Conservation (phyloP, 164 flowering plant genomes). For the Taxillus chinensis region DNA sequence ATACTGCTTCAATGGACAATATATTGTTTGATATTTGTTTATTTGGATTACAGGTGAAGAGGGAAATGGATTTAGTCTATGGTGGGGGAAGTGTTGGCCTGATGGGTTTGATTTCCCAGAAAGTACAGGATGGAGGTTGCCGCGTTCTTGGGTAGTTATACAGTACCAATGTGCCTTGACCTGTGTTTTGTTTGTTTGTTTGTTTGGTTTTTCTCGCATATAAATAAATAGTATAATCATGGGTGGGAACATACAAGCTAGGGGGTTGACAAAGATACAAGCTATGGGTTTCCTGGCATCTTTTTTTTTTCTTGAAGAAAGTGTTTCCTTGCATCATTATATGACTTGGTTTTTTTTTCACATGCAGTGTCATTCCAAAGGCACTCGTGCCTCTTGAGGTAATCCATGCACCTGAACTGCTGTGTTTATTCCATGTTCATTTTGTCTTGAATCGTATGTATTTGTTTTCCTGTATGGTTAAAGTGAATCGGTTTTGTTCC, state of each 20-base stretch:
- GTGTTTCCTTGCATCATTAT: slow-evolving; percentile 7
- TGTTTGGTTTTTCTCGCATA: background rate
- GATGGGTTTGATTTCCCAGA: slow-evolving; percentile 82
- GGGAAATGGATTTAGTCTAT: slow-evolving; percentile 83
- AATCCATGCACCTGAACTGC: slow-evolving; percentile 11
- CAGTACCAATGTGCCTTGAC: background rate
- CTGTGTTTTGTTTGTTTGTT: background rate
- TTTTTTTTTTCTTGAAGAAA: too few species aligned
- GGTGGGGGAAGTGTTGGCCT: slow-evolving; percentile 97
- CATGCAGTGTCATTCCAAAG: slow-evolving; percentile 77
- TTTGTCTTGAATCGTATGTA: background rate
- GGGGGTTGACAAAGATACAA: background rate
- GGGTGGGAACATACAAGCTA: too few species aligned
- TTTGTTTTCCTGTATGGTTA: too few species aligned
- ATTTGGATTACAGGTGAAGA: slow-evolving; percentile 47
- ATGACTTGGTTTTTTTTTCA: slow-evolving; percentile 8
- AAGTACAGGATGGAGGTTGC: slow-evolving; percentile 66
- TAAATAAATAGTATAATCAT: background rate
- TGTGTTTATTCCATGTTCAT: background rate
- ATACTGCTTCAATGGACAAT: too few species aligned
- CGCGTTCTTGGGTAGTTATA: slow-evolving; percentile 76
- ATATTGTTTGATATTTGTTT: background rate
- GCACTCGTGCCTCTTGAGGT: slow-evolving; percentile 95
- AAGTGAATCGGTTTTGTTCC: too few species aligned
- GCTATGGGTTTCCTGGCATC: slow-evolving; percentile 2